Evolutionary conservation across 108 stramenopile genomes (phyloP), one percentile per base, ranked within the genome.

Genomic region (Thalassiosira profunda): DNA sequence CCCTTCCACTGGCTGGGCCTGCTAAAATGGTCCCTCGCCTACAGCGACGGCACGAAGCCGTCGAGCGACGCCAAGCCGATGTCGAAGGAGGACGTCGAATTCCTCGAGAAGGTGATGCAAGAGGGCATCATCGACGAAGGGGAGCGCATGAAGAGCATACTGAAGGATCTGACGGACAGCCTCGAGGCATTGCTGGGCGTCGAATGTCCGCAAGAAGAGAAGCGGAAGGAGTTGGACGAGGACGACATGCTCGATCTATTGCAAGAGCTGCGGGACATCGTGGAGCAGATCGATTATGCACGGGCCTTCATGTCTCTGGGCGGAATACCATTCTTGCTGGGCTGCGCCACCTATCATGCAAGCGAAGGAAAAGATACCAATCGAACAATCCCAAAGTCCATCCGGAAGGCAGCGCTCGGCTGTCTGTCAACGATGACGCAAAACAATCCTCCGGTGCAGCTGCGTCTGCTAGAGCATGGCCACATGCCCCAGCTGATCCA

Each of bases 221-320:
- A 70, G 34, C 24, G 53, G 34, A 74, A 34, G 53, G 60, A 61
- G 23, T 21, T 45, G 35, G 69, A 37, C 14, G 81, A 79, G 53
- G 84, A 80, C 35, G 84, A 84, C 5, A 63, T 89, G 53, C 67
- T 87, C 23, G 88, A 89, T 2, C 63, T 90, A 23, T 65, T 95
- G 21, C 83, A 88, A 48, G 94, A 95, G 70, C 66, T 95, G 14
- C 83, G 89, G 31, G 94, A 95, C 58, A 89, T 95, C 67, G 94
- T 95, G 36, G 94, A 95, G 61, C 94, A 95, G 70, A 92, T 95
- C 46, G 94, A 95, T 62, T 95, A 82, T 61, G 94, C 94, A 4
- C 77, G 85, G 4, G 85, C 89, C 18, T 95, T 92, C 63, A 66
- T 69, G 49, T 64, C 86, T 23, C 73, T 95, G 73, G 84, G 90